Base-by-base conservation (phyloP, 2,329 filamentous ascomycete species). In the Sarocladium brachiariae region DNA sequence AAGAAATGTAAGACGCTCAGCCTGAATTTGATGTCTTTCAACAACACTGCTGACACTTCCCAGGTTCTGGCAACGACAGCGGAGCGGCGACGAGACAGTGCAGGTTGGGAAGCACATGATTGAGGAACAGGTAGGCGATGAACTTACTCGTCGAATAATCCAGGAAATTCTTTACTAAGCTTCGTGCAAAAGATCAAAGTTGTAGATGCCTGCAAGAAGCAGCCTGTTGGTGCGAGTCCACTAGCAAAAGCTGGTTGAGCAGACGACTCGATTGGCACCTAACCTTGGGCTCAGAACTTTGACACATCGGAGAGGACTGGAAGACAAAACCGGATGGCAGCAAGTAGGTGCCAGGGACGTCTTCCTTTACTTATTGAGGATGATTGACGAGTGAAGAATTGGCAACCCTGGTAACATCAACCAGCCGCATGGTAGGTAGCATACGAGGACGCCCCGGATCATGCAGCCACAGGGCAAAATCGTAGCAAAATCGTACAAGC, bases 41-140 rank as follows among this genome's bases (percentile, higher is more conserved):
- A 14, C 10, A 1, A 6, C 16, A 6, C 21, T 39, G 35, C 35
- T 39, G 16, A 39, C 35, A 21, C 19, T 8, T 37, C n/a, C 24
- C 33, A 81, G 77, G 53, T 84, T 84, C 63, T 84, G 81, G 81
- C 70, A 76, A 51, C 72, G 77, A n/a, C 80, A 84, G 60, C 71
- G 74, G 49, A 74, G 79, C 10, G 73, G 78, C 62, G 66, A 70
- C 3, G 80, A 83, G 56, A 80, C 78, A 0, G 77, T 84, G 49
- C 65, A 77, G 47, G 69, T 81, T 23, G 81, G 80, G 3, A 72
- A 73, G 50, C 68, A 60, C 21, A 67, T 80, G 62, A 83, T 84
- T 57, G 65, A 71, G n/a, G 70, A 76, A 62, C 64, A 68, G 60
- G 63, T 62, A 52, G 56, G 58, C 50, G 14, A 21, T 33, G 30